Conservation (phyloP, 2,329 filamentous ascomycete genomes). For the Periconia macrospinosa region DNA sequence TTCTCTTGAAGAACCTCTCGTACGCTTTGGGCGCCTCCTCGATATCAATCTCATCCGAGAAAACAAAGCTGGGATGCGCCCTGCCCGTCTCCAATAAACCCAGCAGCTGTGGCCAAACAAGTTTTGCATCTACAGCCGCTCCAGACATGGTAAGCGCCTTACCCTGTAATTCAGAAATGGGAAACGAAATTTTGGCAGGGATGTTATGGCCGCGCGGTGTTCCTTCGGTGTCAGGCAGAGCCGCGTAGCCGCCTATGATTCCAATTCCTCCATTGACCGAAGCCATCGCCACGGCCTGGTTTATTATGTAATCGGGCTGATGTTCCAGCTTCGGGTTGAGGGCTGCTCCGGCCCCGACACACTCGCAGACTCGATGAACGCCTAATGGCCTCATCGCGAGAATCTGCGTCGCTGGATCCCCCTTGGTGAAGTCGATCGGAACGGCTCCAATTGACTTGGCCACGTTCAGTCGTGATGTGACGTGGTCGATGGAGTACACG, state of each 20-base stretch:
- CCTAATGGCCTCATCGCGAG: conserved; percentile 13
- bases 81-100: too few species aligned
- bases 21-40: not conserved
- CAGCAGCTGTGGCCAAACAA: too few species aligned
- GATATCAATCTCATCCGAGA: not conserved
- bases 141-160: not conserved
- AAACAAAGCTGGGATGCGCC: not conserved
- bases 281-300: conserved; percentile 27
- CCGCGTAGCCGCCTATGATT: conserved; percentile 21
- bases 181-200: conserved; percentile 4
- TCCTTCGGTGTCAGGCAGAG: not conserved
- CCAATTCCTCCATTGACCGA: conserved; percentile 28
- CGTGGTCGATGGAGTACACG: conserved; percentile 32
- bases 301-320: conserved; percentile 19
- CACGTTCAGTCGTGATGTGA: conserved; percentile 11
- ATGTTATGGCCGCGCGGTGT: not conserved
- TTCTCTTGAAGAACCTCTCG: not conserved
- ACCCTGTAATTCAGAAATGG: conserved; percentile 9
- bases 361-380: conserved; percentile 1
- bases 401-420: conserved; percentile 32
- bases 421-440: conserved; percentile 31
- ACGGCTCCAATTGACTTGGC: conserved; percentile 33
- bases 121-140: too few species aligned
- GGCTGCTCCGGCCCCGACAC: not conserved
- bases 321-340: conserved; percentile 17